Conservation (phyloP, 1,284 basidiomycete genomes). For the Puccinia coronata region DNA sequence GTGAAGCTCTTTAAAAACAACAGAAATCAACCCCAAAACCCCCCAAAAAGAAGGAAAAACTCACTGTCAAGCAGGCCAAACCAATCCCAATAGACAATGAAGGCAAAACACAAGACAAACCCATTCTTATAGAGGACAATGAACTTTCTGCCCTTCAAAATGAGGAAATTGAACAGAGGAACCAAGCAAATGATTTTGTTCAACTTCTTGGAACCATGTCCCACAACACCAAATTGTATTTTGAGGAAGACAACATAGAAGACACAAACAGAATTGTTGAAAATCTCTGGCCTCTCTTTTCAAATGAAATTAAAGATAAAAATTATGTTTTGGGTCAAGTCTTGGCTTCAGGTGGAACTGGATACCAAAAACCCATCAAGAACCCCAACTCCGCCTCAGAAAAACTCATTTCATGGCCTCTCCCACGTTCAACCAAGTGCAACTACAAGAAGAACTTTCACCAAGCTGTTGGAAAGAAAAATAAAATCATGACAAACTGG, state of each 20-base stretch:
- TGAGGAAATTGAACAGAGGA: not conserved
- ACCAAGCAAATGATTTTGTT: not conserved
- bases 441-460: not conserved
- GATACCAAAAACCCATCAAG: not conserved
- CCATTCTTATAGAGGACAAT: not conserved
- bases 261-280: not conserved
- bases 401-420: not conserved
- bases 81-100: not conserved
- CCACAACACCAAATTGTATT: not conserved
- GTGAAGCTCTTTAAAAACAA: not conserved
- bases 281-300: not conserved
- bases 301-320: not conserved
- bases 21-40: not conserved
- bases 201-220: not conserved
- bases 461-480: not conserved
- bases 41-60: not conserved
- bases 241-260: not conserved
- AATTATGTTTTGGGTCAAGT: not conserved
- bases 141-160: not conserved
- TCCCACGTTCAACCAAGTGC: not conserved
- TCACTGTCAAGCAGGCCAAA: not conserved
- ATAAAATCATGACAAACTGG: not conserved
- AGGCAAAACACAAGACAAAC: not conserved
- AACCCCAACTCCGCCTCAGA: not conserved
- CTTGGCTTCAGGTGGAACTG: not conserved